Conservation (phyloP, 257 asterid species). For the Scutellaria galericulata region DNA sequence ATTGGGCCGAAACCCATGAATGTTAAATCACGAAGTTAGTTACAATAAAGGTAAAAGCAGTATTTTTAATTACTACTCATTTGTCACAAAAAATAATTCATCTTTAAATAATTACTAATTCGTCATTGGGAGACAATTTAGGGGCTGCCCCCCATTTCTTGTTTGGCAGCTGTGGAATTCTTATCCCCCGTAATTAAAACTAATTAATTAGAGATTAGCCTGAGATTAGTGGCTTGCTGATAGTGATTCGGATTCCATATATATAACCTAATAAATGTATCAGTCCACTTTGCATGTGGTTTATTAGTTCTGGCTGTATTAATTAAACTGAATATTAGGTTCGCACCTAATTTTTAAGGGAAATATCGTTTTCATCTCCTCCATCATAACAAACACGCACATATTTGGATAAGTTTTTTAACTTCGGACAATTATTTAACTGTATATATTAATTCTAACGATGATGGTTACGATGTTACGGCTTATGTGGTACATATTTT, state of each 20-base stretch:
- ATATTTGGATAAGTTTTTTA: no score
- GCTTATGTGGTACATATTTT: no score
- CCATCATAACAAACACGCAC: background rate
- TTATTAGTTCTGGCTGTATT: background rate
- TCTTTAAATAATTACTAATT: background rate
- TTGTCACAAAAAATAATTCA: background rate
- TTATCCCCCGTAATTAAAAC: slow-evolving; percentile 27
- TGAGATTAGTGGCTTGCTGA: slow-evolving; percentile 33
- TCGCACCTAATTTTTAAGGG: slow-evolving; percentile 13
- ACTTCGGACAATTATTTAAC: no score
- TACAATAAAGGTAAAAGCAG: no score
- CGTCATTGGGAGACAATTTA: background rate
- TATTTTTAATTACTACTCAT: no score
- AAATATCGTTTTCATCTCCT: slow-evolving; percentile 9
- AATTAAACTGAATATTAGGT: slow-evolving; percentile 6
- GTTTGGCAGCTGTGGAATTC: slow-evolving; percentile 16
- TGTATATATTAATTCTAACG: no score
- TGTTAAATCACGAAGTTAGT: no score
- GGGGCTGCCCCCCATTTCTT: slow-evolving; percentile 1
- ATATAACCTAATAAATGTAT: slow-evolving; percentile 4
- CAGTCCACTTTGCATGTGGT: slow-evolving; percentile 28
- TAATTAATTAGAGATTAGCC: slow-evolving; percentile 16
- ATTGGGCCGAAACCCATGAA: no score
- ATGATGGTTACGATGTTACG: no score
- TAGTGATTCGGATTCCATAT: slow-evolving; percentile 35